Evolutionary conservation across 805 yeast genomes (phyloP).

Genomic region (Tetrapisispora phaffii): DNA sequence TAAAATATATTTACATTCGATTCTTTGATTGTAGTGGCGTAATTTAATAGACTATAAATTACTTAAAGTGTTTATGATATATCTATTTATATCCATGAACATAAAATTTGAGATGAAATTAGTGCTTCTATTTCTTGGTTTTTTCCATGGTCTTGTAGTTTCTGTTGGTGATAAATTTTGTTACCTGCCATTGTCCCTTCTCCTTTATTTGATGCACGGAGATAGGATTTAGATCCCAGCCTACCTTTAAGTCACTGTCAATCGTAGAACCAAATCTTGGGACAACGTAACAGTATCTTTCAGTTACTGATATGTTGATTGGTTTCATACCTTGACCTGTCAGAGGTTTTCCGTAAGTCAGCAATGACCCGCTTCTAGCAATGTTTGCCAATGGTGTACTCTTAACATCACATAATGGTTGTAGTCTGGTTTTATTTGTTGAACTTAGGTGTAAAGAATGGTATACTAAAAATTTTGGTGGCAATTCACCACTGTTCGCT

Average conservation of each 20-base stretch:
- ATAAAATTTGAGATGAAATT: too few relatives aligned
- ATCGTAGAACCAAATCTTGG: constrained; percentile 81
- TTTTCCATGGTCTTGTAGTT: constrained; percentile 13
- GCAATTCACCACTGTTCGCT: constrained; percentile 49
- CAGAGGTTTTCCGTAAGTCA: constrained; percentile 83
- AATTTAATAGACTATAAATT: too few relatives aligned
- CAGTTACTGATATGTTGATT: constrained; percentile 49
- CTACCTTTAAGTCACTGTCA: constrained; percentile 68
- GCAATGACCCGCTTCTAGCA: constrained; percentile 58
- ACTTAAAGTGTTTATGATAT: too few relatives aligned
- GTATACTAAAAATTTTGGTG: constrained; percentile 73
- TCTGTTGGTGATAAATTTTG: constrained; percentile 25
- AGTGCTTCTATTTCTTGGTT: constrained; percentile 2
- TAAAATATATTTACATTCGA: too few relatives aligned
- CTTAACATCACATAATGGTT: constrained; percentile 62
- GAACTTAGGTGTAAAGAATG: constrained; percentile 52
- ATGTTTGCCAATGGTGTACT: constrained; percentile 71
- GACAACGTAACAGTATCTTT: constrained; percentile 79
- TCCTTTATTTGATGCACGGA: constrained; percentile 64
- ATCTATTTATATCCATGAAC: too few relatives aligned
- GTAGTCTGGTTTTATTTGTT: constrained; percentile 50
- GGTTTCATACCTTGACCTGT: constrained; percentile 81
- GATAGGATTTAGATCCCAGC: constrained; percentile 83
- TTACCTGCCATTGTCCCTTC: constrained; percentile 56
- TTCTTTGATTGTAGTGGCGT: too few relatives aligned